Evolutionary conservation across 2,329 filamentous ascomycete species (phyloP).

Genomic region (Alternaria atra): DNA sequence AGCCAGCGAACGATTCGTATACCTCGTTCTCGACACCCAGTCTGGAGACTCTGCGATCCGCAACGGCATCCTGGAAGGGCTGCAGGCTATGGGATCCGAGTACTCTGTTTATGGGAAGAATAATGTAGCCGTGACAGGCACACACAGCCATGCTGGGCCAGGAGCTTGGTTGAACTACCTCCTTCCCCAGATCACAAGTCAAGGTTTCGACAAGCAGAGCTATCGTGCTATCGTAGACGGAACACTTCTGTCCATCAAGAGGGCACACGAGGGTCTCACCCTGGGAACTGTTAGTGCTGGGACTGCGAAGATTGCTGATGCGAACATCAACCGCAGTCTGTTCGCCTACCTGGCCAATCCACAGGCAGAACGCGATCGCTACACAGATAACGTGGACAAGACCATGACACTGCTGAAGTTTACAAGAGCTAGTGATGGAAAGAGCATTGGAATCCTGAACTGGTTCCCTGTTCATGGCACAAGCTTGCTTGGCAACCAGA

Average conservation of each 20-base stretch:
- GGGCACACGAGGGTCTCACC: constrained; percentile 76
- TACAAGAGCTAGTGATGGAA: constrained; percentile 74
- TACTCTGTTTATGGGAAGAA: constrained; percentile 79
- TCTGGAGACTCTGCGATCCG: constrained; percentile 89
- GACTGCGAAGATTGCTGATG: constrained; percentile 73
- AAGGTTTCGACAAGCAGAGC: constrained; percentile 86
- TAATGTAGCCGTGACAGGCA: constrained; percentile 90
- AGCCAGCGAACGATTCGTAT: constrained; percentile 78
- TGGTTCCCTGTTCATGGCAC: constrained; percentile 96
- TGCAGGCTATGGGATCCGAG: constrained; percentile 73
- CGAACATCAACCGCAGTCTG: constrained; percentile 88
- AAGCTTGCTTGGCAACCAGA: constrained; percentile 90
- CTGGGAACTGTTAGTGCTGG: constrained; percentile 77
- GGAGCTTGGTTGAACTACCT: constrained; percentile 96
- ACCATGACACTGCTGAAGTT: constrained; percentile 83
- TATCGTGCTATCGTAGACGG: constrained; percentile 91
- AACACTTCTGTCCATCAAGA: constrained; percentile 79
- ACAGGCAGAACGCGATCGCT: constrained; percentile 74
- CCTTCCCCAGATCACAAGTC: constrained; percentile 86
- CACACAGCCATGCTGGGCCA: constrained; percentile 90
- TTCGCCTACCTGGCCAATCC: constrained; percentile 91
- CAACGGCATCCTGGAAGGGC: constrained; percentile 82
- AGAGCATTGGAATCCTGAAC: constrained; percentile 81
- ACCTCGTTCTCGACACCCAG: constrained; percentile 86
- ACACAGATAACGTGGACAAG: constrained; percentile 75